Base-by-base conservation (phyloP, 805 yeast genomes). In the Kazachstania taianensis region DNA sequence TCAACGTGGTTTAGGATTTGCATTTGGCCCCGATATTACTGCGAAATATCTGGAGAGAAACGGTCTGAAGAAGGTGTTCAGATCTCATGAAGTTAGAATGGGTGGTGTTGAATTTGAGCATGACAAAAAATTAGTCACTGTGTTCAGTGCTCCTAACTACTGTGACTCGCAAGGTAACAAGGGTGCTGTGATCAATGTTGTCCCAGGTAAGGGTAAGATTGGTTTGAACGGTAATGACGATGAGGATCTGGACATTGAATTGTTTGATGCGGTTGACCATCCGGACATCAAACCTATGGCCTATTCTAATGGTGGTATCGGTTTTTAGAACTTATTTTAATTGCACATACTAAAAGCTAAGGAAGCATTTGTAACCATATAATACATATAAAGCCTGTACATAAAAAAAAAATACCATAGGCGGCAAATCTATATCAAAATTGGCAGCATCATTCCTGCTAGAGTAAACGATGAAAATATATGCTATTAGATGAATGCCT, bases 131-230 rank as follows among this genome's bases (percentile, higher is more conserved):
- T 71, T 92, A 35, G 74, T 86, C 36, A 92, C 99, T 1, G 94
- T 92, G n/a, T 92, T 92, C 59, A 79, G 94, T 59, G 99, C 99
- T 1, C 99, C 99, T 24, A 89, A 92, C 58, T 89, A 89, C 60
- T 89, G 97, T 64, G 99, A 92, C 56, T 66, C 79, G 12, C 86
- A 84, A 37, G 94, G 94, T 10, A 92, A 92, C 59, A 59, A 74
- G 45, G 99, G 96, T 36, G 97, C 94, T 7, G 81, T 81, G 38
- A 79, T 92, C 41, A 81, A 86, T 51, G 71, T 89, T 45, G 52
- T 50, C 5, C 63, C 63, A 18, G 55, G 55, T 9, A 61, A 68
- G 22, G 63, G 41, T 35, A 38, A 43, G 6, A 29, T 49, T 28
- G 67, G 65, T 13, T 66, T 67, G 39, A 50, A 59, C 6, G 54